Percentiles rank a stretch among this genome's conserved stretches.
Conservation (phyloP, 1,139 yeast species). For the Pneumocystis carinii region DNA sequence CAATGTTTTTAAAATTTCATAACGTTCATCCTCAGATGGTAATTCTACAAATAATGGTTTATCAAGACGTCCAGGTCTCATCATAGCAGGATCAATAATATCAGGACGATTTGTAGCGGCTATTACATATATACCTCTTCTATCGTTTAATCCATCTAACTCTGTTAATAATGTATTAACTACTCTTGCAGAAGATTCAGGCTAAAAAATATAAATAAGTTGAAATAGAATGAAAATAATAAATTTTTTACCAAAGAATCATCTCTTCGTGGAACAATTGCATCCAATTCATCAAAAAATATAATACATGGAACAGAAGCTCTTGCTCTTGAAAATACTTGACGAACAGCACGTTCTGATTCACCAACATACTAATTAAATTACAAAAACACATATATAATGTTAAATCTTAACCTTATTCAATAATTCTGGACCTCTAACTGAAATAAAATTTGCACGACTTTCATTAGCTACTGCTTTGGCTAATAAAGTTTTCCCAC, state of each 20-base stretch:
- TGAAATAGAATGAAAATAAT: not conserved
- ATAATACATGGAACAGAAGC: conserved; percentile 93
- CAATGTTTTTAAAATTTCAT: conserved; percentile 67
- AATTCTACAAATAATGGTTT: conserved; percentile 83
- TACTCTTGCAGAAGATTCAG: conserved; percentile 85
- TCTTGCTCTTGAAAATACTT: conserved; percentile 83
- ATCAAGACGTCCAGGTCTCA: conserved; percentile 91
- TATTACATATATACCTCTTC: conserved; percentile 83
- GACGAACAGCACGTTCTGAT: conserved; percentile 86
- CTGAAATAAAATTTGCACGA: conserved; percentile 85
- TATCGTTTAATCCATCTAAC: conserved; percentile 81
- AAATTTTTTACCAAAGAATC: conserved; percentile 33
- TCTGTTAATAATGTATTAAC: conserved; percentile 90
- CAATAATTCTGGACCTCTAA: conserved; percentile 85
- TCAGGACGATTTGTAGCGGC: conserved; percentile 98
- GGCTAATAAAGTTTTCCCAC: conserved; percentile 91
- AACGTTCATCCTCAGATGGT: conserved; percentile 62
- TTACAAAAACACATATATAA: not conserved
- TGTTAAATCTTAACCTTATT: conserved; percentile 34
- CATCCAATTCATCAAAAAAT: conserved; percentile 91
- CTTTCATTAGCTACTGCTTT: conserved; percentile 97
- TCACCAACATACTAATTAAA: conserved; percentile 63
- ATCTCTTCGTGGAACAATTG: conserved; percentile 88
- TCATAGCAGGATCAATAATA: conserved; percentile 96
- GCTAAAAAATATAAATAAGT: conserved; percentile 19